Evolutionary conservation across 495 filamentous ascomycete species (phyloP), one percentile per base, ranked within the genome.

Genomic region (Neurospora tetraspora): DNA sequence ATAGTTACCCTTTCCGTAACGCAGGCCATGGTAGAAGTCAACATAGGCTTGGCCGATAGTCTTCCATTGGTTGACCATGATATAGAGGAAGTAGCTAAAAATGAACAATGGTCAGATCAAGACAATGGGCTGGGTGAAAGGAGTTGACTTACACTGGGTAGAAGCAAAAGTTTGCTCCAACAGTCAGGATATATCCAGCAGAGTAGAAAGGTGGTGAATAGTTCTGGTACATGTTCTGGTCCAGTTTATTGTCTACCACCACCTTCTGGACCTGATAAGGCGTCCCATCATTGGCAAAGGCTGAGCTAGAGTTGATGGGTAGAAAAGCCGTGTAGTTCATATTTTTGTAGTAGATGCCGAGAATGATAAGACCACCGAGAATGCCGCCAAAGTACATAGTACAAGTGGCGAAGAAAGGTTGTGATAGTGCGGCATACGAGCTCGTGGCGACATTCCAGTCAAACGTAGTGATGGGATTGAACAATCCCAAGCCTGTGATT

Each of bases 181-280:
- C 88, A 38, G 78, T 81, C 16, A 91, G 76, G 39, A 86, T 82
- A 75, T 89, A 90, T 1, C 88, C 88, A 9, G 88, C 88, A 2
- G 88, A 89, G 71, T 90, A 78, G 79, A 88, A 91, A 0, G 89
- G 80, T 5, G 87, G 88, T 2, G 88, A 90, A 76, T 91, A 90
- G 0, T 78, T 69, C 42, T 86, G 75, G 78, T 90, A 90, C 45
- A 83, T 81, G 23, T 68, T 73, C 42, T 79, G 71, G 75, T 89
- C 83, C 34, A 90, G 81, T 16, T 82, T 85, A 71, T 83, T 85
- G 2, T 87, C 77, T 0, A 83, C 76, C 2, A 86, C 86, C 18
- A 90, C 86, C 11, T 79, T 83, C 61, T 81, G 78, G 5, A 90
- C 88, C 39, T 87, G 82, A 77, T 89, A 91, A 0, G 70, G 37